These are phyloP conservation scores for Boletus speciosus DNA, from an alignment of 768 basidiomycete species.

Conservation along the genomic window DNA sequence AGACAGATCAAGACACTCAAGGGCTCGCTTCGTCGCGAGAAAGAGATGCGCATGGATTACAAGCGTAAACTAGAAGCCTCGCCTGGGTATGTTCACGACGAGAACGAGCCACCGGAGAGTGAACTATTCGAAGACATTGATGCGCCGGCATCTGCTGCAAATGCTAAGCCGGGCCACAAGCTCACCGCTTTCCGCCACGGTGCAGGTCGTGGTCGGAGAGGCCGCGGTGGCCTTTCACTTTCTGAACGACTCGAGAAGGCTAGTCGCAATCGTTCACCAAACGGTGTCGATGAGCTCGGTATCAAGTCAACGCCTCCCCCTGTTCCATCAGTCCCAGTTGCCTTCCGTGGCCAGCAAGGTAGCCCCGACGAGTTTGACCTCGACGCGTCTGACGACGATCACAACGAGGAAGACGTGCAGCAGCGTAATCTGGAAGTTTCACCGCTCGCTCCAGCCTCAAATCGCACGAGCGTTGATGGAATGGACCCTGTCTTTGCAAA, in stretches of 20 bases:
- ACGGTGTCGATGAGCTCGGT: constrained; percentile 26
- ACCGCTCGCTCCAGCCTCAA: constrained; percentile 43
- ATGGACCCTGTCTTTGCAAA: constrained; percentile 88
- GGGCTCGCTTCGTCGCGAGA: constrained; percentile 76
- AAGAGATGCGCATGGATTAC: constrained; percentile 72
- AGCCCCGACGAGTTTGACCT: constrained; percentile 18
- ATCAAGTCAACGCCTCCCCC: constrained; percentile 27
- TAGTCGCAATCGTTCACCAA: constrained; percentile 48
- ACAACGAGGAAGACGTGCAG: constrained; percentile 26
- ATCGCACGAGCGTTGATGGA: constrained; percentile 73
- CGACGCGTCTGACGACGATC: constrained; percentile 24
- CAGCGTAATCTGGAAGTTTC: constrained; percentile 31
- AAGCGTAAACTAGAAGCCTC: constrained; percentile 49
- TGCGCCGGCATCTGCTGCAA: constrained; percentile 29
- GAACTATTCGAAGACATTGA: constrained; percentile 49
- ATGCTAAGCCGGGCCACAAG: constrained; percentile 37
- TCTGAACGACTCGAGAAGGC: constrained; percentile 63
- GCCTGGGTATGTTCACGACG: constrained; percentile 35
- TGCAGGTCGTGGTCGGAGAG: constrained; percentile 45
- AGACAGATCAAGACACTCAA: constrained; percentile 82
- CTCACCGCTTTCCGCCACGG: constrained; percentile 54
- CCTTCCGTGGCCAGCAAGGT: constrained; percentile 24
- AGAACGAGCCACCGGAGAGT: constrained; percentile 37
- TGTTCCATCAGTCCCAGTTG: constrained; percentile 33
- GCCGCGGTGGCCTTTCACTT: constrained; percentile 53